Base-by-base conservation (phyloP, 2,329 filamentous ascomycete species). In the Uncinocarpus reesii region DNA sequence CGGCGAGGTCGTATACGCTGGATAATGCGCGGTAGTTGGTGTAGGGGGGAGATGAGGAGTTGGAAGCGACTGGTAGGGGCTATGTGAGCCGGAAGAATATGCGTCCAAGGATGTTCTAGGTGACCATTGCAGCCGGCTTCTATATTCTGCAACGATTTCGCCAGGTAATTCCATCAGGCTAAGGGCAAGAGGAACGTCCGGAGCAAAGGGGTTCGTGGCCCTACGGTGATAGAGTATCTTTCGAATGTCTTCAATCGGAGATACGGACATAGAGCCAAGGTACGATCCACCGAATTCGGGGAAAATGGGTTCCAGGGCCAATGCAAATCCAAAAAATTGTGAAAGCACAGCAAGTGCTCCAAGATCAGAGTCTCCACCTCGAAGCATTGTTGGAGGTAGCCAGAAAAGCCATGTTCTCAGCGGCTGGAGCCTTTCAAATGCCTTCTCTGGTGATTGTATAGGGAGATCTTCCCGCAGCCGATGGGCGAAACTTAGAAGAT, bases 331-430 rank as follows among this genome's bases (percentile, higher is more conserved):
- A 69, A 95, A 96, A 65, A 95, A 87, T 62, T 96, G 86, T 8
- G 88, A 85, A 47, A 96, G 81, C 53, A 93, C 81, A 45, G 94
- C 75, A 56, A 95, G 74, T 1, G 87, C 83, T 51, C 79, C 85
- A 20, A 85, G 77, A 55, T 90, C 87, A 29, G 79, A 79, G 43
- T 83, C 80, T 40, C 82, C 84, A 55, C 81, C 80, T 62, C 90
- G 83, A 21, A 95, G 75, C 58, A 89, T 83, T 56, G 81, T 80
- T 28, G 95, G 81, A 0, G 92, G 92, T 48, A 95, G 79, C 88
- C 90, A 96, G 68, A 96, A 95, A 13, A 96, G 78, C 88, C 90
- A 95, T 57, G 86, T 85, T 48, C 89, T 79, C 51, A 98, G 76
- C 7, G 86, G 83, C 55, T 93, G 89, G 8, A 96, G 78, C 55